Evolutionary conservation across 2,329 filamentous ascomycete species (phyloP), one percentile per base, ranked within the genome.

Genomic region (Alternaria sp.): DNA sequence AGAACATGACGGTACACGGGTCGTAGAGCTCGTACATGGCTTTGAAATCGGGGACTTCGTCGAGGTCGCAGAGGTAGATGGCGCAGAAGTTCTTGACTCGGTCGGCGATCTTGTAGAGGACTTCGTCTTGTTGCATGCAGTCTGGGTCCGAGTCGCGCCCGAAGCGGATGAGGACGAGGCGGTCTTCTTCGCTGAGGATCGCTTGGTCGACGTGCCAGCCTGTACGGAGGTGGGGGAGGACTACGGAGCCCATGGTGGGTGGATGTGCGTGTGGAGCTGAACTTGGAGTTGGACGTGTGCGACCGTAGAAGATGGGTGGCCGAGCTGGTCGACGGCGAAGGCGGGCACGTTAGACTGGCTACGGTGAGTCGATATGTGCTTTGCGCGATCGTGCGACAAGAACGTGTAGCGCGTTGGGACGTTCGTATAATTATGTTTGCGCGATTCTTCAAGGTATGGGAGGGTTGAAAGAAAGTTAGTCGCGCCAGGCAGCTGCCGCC

Each of bases 121-220:
- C 91, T 81, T 98, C 95, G 81, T 98, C 96, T 80, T 97, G 89
- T 45, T 87, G 85, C 87, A 92, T 91, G 81, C 88, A 91, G 81
- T 96, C 93, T 6, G 89, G 88, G 74, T 97, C 92, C 78, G 88
- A 89, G 81, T 97, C 93, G 72, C 93, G 89, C 51, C 94, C 94
- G 82, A 98, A 98, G 69, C 95, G 91, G 79, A 98, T 97, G 45
- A 97, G 90, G 12, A 97, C 93, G 2, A 97, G 89, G 52, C 95
- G 91, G 77, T 98, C 95, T 78, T 97, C 93, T 83, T 98, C 75
- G 32, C 65, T 71, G 54, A 81, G 73, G 77, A 97, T 97, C 68
- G 94, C 93, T 83, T 98, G 94, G 85, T 98, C 96, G 77, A 99
- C 96, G 81, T 99, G 96, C 96, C 95, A 99, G 80, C 93, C 96